A percentile compares a stretch with the other conserved stretches of the same genome.
Evolutionary conservation across 805 yeast genomes (phyloP).

Genomic region (Monosporozyma unispora): DNA sequence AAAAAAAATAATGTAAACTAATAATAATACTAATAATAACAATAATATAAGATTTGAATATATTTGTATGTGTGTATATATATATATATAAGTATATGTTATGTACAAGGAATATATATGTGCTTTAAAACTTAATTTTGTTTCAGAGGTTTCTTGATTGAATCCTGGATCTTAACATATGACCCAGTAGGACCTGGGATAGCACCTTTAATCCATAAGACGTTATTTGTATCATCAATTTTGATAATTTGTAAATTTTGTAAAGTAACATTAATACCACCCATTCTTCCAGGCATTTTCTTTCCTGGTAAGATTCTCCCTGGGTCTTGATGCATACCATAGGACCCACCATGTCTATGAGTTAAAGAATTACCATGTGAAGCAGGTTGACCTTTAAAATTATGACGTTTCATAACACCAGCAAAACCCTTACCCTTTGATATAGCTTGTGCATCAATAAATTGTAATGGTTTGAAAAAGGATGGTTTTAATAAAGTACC

Average conservation of each 20-base stretch:
- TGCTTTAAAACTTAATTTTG: not conserved
- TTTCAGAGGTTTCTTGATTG: slow-evolving; percentile 40
- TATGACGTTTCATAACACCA: slow-evolving; percentile 96
- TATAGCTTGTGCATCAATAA: slow-evolving; percentile 68
- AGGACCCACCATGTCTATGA: slow-evolving; percentile 95
- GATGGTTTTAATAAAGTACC: slow-evolving; percentile 79
- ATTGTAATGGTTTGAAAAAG: slow-evolving; percentile 75
- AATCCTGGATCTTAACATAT: slow-evolving; percentile 68
- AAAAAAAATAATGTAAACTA: too few species aligned
- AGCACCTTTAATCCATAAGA: slow-evolving; percentile 76
- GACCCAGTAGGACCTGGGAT: slow-evolving; percentile 84
- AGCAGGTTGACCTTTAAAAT: slow-evolving; percentile 81
- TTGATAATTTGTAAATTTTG: slow-evolving; percentile 71
- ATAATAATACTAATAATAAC: too few species aligned
- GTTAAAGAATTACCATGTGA: slow-evolving; percentile 92
- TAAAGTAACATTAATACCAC: slow-evolving; percentile 62
- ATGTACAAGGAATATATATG: not conserved
- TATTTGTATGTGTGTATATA: not conserved
- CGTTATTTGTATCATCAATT: slow-evolving; percentile 73
- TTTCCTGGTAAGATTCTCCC: slow-evolving; percentile 95
- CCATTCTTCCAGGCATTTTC: slow-evolving; percentile 98
- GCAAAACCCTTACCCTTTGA: slow-evolving; percentile 94
- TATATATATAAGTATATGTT: not conserved
- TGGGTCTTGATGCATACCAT: slow-evolving; percentile 91
- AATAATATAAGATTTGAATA: not conserved